phyloP scores from a whole-genome alignment of 495 filamentous ascomycete species.

The Xylaria flabelliformis region DNA sequence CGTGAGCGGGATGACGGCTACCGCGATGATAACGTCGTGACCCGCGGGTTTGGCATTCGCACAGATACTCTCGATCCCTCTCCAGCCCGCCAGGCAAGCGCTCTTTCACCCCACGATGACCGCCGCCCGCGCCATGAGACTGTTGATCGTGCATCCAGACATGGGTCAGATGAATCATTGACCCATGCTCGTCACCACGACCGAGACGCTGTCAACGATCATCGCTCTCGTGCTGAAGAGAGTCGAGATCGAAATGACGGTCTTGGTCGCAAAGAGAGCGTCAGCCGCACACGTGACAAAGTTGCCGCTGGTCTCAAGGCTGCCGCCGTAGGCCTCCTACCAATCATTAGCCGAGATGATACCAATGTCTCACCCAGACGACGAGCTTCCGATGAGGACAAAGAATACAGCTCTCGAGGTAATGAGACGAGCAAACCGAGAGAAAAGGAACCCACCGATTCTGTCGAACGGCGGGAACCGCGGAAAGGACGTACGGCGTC shows the following conservation, averaged over 20 bases:
- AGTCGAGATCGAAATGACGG: slow-evolving; percentile 39
- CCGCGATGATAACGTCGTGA: slow-evolving; percentile 45
- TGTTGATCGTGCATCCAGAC: slow-evolving; percentile 41
- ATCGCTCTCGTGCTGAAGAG: slow-evolving; percentile 29
- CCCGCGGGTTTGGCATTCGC: slow-evolving; percentile 55
- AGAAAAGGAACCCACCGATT: slow-evolving; percentile 32
- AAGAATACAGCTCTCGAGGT: slow-evolving; percentile 27
- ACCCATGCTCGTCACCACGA: slow-evolving; percentile 33
- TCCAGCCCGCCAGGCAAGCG: slow-evolving; percentile 32
- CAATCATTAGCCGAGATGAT: slow-evolving; percentile 40
- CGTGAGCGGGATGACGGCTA: slow-evolving; percentile 47
- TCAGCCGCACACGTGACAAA: slow-evolving; percentile 45
- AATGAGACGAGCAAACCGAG: slow-evolving; percentile 32
- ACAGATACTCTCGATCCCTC: slow-evolving; percentile 44
- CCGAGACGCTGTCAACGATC: slow-evolving; percentile 32
- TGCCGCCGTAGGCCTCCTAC: slow-evolving; percentile 45
- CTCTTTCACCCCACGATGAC: slow-evolving; percentile 43
- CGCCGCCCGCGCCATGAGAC: slow-evolving; percentile 43
- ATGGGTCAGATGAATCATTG: slow-evolving; percentile 46
- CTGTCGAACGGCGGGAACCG: slow-evolving; percentile 36
- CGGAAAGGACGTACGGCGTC: slow-evolving; percentile 33
- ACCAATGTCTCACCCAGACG: slow-evolving; percentile 42
- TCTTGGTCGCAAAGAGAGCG: slow-evolving; percentile 32
- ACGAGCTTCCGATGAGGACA: slow-evolving; percentile 32
- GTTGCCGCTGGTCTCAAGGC: slow-evolving; percentile 46